Base-by-base conservation (phyloP, 805 yeast genomes). In the Candida jianshihensis region DNA sequence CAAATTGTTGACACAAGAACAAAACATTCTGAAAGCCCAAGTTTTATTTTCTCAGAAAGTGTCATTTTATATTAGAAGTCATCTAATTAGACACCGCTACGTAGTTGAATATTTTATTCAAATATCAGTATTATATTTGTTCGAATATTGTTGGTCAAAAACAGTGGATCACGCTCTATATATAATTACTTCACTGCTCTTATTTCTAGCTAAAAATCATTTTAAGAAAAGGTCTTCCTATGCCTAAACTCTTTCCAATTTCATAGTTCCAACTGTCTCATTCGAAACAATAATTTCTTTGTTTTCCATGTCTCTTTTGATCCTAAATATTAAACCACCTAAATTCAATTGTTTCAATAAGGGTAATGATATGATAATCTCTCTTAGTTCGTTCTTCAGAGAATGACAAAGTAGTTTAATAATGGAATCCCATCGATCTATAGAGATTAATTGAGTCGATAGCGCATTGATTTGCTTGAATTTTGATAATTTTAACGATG, bases 291-390 rank as follows among this genome's bases (percentile, higher is more conserved):
- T 12, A 7, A 29, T 11, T 16, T 18, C 21, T 17, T 29, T 15
- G 6, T 15, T 24, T 4, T 4, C 17, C 3, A 13, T 7, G 19
- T 29, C 19, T 22, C 19, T 31, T 11, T 20, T 33, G 13, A 45
- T 22, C 19, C 38, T 40, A 40, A 54, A 50, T 19, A 48, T 34
- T 5, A 56, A 30, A 0, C 60, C 60, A 24, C 60, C 60, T 5
- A 56, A 35, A 22, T 53, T 53, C n/a, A 54, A 30, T 19, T 34
- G 41, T 36, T 44, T 48, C 30, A 56, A 25, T 1, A 15, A 11
- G 15, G 51, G 45, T 9, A 51, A 25, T 4, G 26, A 18, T 2
- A 36, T 30, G 9, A 47, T 19, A 7, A 55, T 18, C 19, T 34
- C 37, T 16, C 41, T 42, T 3, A 55, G 30, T 25, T 51, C 49